Evolutionary conservation across 2,329 filamentous ascomycete genomes (phyloP), one percentile per base, ranked within the genome.

Genomic region (Scedosporium apiospermum): DNA sequence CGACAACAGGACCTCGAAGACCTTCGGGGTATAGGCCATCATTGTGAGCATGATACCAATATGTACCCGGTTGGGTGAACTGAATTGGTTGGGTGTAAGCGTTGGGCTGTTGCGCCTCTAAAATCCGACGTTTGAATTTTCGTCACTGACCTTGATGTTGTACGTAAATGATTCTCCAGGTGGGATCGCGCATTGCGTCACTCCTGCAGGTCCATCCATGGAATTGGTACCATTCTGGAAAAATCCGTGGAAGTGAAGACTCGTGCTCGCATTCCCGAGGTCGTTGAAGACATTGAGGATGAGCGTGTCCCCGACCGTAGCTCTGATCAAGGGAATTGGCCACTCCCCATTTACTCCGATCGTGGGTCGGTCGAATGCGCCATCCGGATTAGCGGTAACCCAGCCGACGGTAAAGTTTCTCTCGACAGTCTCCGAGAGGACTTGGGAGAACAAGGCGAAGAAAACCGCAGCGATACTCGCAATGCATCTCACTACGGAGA

Each of bases 281-380:
- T 77, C 73, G 70, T 89, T 89, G 65, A 78, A 73, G 53, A 83
- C 77, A 62, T 85, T 84, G 65, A 88, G 75, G 64, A 88, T 70
- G 60, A 88, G 66, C 23, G 76, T 79, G 69, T 90, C 88, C 63
- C 87, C 87, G 59, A 86, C 76, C 58, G 80, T 81, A 46, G 82
- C 87, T 61, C 82, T 79, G 62, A 91, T 86, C 27, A 75, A 73
- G 1, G 90, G 90, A 61, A 89, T 81, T 1, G 90, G 90, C 88
- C 89, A 91, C 75, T 87, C 72, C 3, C 83, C 84, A 69, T 95
- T 93, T 76, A 93, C 88, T 55, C 88, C 88, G 69, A 93, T 89
- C 3, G 83, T 82, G n/a, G 85, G 80, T 34, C 89, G 81, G 49
- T 82, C 78, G 64, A 80, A 80, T 6, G 80, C 76, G 23, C 86